These are phyloP conservation scores for Kuraishia capsulata DNA, from an alignment of 805 yeast genomes.

Conservation along the genomic window DNA sequence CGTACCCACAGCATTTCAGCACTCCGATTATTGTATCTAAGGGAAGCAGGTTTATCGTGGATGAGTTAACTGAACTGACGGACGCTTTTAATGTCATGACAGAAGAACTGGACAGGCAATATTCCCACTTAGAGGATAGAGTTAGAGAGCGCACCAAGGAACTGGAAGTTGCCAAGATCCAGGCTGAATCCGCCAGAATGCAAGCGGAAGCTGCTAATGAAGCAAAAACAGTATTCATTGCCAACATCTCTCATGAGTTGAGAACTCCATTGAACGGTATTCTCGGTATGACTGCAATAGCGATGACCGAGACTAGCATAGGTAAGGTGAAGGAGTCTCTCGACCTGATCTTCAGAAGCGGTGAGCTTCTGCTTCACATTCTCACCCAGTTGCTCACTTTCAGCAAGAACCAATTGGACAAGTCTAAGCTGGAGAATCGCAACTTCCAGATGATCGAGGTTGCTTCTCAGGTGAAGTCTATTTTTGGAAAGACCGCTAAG, in stretches of 20 bases:
- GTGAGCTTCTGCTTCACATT: conserved; percentile 81
- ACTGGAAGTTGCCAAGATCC: conserved; percentile 76
- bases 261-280: conserved; percentile 96
- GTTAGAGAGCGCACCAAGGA: conserved; percentile 82
- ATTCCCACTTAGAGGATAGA: conserved; percentile 77
- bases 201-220: conserved; percentile 82
- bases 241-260: conserved; percentile 88
- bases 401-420: conserved; percentile 82
- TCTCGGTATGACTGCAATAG: conserved; percentile 89
- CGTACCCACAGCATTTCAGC: conserved; percentile 10
- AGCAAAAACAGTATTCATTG: conserved; percentile 89
- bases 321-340: conserved; percentile 63
- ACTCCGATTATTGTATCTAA: conserved; percentile 25
- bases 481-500: conserved; percentile 70
- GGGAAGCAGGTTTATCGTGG: conserved; percentile 47
- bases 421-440: conserved; percentile 74
- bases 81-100: conserved; percentile 91
- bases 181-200: conserved; percentile 41
- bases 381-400: conserved; percentile 86
- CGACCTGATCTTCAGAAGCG: conserved; percentile 80
- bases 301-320: conserved; percentile 76
- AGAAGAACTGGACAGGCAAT: conserved; percentile 77
- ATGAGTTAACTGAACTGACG: conserved; percentile 82
- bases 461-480: conserved; percentile 75
- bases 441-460: conserved; percentile 75